A percentile compares a stretch with the other conserved stretches of the same genome.
Evolutionary conservation across 176 grass and related monocot species (phyloP).

Genomic region (Triticum turgidum): DNA sequence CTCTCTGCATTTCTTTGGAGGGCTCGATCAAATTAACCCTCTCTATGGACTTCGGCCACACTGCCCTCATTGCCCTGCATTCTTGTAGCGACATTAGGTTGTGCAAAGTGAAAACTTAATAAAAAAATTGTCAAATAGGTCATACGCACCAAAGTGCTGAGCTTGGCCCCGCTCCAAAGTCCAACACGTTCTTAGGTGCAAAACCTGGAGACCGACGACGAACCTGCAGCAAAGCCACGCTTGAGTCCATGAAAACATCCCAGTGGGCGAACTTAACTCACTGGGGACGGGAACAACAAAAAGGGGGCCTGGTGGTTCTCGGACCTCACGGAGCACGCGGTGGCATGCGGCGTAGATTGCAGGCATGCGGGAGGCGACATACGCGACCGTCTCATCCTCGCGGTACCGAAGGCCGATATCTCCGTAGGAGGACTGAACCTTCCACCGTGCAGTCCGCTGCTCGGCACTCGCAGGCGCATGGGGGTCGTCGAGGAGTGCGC

Average conservation of each 20-base stretch:
- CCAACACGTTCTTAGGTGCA: constrained; percentile 72
- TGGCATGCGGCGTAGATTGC: constrained; percentile 82
- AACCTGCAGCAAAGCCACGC: constrained; percentile 52
- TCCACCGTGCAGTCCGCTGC: constrained; percentile 59
- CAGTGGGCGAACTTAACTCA: neutral
- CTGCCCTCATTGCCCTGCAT: constrained; percentile 89
- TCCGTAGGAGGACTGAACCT: constrained; percentile 73
- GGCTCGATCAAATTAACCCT: constrained; percentile 90
- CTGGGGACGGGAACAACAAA: neutral
- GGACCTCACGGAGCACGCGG: constrained; percentile 86
- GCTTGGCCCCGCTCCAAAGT: constrained; percentile 88
- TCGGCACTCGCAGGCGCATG: constrained; percentile 39
- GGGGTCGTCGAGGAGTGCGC: constrained; percentile 63
- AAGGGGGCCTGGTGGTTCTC: neutral
- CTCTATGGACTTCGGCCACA: constrained; percentile 87
- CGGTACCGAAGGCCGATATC: constrained; percentile 75
- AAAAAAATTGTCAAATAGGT: neutral
- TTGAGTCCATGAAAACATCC: neutral
- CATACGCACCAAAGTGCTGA: constrained; percentile 84
- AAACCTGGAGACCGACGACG: constrained; percentile 65
- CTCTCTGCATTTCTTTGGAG: constrained; percentile 97
- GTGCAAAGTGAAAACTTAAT: neutral
- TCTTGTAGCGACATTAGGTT: constrained; percentile 8
- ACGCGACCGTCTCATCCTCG: constrained; percentile 82
- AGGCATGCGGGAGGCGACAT: constrained; percentile 88